A percentile compares a stretch with the other conserved stretches of the same genome.
phyloP scores from a whole-genome alignment of 805 yeast genomes.

The Candida maesae region DNA sequence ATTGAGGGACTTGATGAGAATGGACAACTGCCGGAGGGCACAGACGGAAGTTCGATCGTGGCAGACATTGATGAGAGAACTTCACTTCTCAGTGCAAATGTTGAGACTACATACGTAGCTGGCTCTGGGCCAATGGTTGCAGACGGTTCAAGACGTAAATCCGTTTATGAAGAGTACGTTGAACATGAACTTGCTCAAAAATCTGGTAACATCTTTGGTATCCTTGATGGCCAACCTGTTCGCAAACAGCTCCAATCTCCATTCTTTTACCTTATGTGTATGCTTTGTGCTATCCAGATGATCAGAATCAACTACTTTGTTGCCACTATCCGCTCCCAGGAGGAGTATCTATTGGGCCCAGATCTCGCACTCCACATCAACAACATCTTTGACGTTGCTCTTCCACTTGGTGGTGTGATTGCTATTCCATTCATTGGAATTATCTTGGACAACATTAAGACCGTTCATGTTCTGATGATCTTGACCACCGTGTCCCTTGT shows the following conservation, averaged over 20 bases:
- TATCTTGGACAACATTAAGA: constrained; percentile 68
- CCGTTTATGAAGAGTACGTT: constrained; percentile 63
- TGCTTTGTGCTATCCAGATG: constrained; percentile 85
- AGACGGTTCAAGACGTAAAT: constrained; percentile 38
- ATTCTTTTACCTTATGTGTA: constrained; percentile 77
- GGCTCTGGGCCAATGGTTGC: constrained; percentile 19
- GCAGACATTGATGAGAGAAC: constrained; percentile 40
- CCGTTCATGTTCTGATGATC: constrained; percentile 50
- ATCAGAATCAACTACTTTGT: constrained; percentile 88
- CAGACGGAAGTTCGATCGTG: constrained; percentile 39
- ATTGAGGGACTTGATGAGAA: constrained; percentile 73
- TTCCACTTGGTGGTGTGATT: constrained; percentile 84
- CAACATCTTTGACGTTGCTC: constrained; percentile 75
- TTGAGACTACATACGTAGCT: constrained; percentile 4
- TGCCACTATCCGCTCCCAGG: constrained; percentile 84
- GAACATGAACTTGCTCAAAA: constrained; percentile 49
- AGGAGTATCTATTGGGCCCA: constrained; percentile 59
- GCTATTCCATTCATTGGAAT: constrained; percentile 87
- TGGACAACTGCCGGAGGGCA: constrained; percentile 44
- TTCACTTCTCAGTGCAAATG: constrained; percentile 25
- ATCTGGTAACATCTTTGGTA: constrained; percentile 66
- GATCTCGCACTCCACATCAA: constrained; percentile 54
- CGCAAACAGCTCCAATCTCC: constrained; percentile 45
- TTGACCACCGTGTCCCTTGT: constrained; percentile 51
- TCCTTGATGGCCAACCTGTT: constrained; percentile 61